phyloP scores from a whole-genome alignment of 2,329 filamentous ascomycete genomes.

The Karstenula rhodostoma region DNA sequence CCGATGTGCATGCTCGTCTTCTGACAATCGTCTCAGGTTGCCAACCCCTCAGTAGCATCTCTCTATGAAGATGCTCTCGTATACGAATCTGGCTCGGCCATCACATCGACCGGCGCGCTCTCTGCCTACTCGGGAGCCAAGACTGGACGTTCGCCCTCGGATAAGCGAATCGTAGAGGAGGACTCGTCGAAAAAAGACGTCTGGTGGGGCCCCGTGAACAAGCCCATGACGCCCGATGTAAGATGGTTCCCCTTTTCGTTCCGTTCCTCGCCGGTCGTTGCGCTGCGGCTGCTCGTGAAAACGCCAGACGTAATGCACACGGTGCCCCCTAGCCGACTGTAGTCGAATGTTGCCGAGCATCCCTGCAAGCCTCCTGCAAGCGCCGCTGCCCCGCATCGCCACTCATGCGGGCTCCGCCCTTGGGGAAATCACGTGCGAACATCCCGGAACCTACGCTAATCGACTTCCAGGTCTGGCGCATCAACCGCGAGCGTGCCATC shows the following conservation, averaged over 20 bases:
- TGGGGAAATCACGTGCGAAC: constrained; percentile 31
- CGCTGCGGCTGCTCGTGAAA: constrained; percentile 38
- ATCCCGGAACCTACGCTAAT: constrained; percentile 34
- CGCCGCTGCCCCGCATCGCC: constrained; percentile 45
- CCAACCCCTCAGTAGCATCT: constrained; percentile 93
- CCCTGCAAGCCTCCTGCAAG: constrained; percentile 41
- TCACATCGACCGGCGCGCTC: constrained; percentile 92
- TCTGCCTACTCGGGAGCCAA: constrained; percentile 98
- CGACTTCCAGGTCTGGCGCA: constrained; percentile 85
- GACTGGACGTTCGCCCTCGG: constrained; percentile 93
- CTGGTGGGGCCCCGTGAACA: constrained; percentile 99
- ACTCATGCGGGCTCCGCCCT: constrained; percentile 32
- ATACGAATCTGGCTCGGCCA: constrained; percentile 97
- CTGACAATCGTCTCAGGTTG: constrained; percentile 59
- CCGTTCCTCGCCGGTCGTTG: constrained; percentile 22
- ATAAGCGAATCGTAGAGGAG: constrained; percentile 98
- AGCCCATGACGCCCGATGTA: constrained; percentile 97
- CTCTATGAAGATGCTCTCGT: constrained; percentile 99
- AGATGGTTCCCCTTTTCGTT: constrained; percentile 50
- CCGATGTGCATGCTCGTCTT: background rate
- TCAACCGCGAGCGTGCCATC: constrained; percentile 98
- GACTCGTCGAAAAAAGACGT: constrained; percentile 86
- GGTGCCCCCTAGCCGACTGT: constrained; percentile 42
- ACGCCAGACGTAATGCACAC: constrained; percentile 45
- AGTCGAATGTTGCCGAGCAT: constrained; percentile 27